These are phyloP conservation scores for Apiospora pterosperma DNA, from an alignment of 2,329 filamentous ascomycete species.

Conservation along the genomic window DNA sequence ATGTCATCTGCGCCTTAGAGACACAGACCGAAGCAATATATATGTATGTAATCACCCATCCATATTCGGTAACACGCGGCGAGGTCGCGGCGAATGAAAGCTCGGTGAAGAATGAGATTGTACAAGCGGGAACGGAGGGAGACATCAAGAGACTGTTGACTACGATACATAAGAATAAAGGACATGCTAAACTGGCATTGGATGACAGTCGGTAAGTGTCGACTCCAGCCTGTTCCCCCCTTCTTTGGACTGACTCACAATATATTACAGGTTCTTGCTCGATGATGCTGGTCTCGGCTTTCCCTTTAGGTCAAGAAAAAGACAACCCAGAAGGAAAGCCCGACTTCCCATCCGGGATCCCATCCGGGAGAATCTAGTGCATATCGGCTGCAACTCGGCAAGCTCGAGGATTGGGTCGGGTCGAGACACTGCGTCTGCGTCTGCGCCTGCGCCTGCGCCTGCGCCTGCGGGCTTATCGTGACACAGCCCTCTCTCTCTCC, in stretches of 20 bases:
- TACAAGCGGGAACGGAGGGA: background rate
- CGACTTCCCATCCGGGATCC: background rate
- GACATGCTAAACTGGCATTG: background rate
- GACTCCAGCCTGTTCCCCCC: background rate
- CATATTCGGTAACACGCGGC: background rate
- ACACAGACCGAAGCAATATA: background rate
- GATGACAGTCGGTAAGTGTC: background rate
- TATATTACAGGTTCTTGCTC: background rate
- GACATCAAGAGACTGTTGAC: background rate
- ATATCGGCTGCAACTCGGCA: background rate
- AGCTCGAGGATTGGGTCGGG: background rate
- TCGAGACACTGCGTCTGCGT: background rate
- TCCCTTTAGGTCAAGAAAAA: background rate
- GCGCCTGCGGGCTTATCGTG: no score
- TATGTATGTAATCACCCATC: background rate
- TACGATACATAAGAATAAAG: background rate
- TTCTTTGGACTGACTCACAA: background rate
- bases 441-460: background rate
- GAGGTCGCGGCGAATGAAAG: background rate
- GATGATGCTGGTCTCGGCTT: background rate
- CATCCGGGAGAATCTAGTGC: background rate
- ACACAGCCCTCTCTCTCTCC: no score
- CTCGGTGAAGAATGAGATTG: background rate
- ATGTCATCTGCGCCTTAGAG: background rate
- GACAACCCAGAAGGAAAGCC: background rate